These are phyloP conservation scores for Paecilomyces sp. DNA, from an alignment of 2,329 filamentous ascomycete genomes.

Conservation along the genomic window DNA sequence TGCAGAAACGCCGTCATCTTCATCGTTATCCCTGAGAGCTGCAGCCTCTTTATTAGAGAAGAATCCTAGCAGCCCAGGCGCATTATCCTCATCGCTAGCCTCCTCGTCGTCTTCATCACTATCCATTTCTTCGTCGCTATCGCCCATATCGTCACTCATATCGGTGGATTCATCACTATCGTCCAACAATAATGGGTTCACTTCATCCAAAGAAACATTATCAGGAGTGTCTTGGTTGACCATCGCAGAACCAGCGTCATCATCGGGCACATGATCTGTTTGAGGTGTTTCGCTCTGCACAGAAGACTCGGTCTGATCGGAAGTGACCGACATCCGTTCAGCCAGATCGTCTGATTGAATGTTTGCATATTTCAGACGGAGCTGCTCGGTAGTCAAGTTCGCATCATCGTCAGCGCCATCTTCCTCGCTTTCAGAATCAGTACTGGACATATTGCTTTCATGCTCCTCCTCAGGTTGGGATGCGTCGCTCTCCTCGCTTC, in stretches of 20 bases:
- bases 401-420: conserved; percentile 36
- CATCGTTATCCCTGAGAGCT: conserved; percentile 9
- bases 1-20: conserved; percentile 31
- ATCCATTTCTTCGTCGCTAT: conserved; percentile 33
- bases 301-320: conserved; percentile 13
- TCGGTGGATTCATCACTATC: conserved; percentile 42
- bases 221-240: conserved; percentile 18
- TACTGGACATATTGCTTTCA: conserved; percentile 45
- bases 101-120: conserved; percentile 45
- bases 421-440: conserved; percentile 35
- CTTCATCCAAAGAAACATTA: conserved; percentile 32
- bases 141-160: conserved; percentile 42
- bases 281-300: conserved; percentile 12
- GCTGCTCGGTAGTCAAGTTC: conserved; percentile 39
- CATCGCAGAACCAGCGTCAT: conserved; percentile 10
- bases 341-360: conserved; percentile 20
- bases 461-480: conserved; percentile 42
- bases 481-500: conserved; percentile 10
- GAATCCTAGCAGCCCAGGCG: conserved; percentile 38
- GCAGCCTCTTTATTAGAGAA: conserved; percentile 38
- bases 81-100: conserved; percentile 29
- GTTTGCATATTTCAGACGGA: conserved; percentile 41
- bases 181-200: conserved; percentile 39
- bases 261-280: conserved; percentile 14
- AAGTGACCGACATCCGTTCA: conserved; percentile 18